These are phyloP conservation scores for Collybia nuda DNA, from an alignment of 768 basidiomycete species.

Conservation along the genomic window DNA sequence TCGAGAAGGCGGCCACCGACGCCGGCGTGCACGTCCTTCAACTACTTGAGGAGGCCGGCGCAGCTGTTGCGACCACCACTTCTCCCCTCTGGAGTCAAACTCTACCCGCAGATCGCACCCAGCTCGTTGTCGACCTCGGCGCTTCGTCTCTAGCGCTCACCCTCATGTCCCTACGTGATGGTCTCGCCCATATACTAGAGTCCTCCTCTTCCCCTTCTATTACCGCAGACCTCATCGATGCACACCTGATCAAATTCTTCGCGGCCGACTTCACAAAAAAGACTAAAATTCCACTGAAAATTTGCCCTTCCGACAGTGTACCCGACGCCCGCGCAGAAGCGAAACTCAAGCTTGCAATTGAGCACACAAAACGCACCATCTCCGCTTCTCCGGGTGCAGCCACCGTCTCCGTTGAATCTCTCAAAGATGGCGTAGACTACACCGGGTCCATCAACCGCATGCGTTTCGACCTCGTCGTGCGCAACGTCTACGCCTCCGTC, in stretches of 20 bases:
- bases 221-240: slow-evolving; percentile 75
- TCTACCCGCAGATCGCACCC: slow-evolving; percentile 63
- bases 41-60: slow-evolving; percentile 84
- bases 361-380: slow-evolving; percentile 92
- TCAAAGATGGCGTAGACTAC: slow-evolving; percentile 93
- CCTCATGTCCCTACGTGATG: slow-evolving; percentile 71
- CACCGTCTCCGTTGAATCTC: slow-evolving; percentile 88
- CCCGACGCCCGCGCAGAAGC: slow-evolving; percentile 85
- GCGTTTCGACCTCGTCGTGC: slow-evolving; percentile 63
- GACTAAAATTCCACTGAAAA: slow-evolving; percentile 71
- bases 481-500: slow-evolving; percentile 59
- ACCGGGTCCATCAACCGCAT: slow-evolving; percentile 55
- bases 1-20: slow-evolving; percentile 70
- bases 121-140: slow-evolving; percentile 82
- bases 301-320: slow-evolving; percentile 56
- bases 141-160: slow-evolving; percentile 68
- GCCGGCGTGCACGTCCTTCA: slow-evolving; percentile 87
- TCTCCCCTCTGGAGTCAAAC: slow-evolving; percentile 39
- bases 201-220: slow-evolving; percentile 45
- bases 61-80: slow-evolving; percentile 63
- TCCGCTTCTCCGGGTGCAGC: slow-evolving; percentile 86
- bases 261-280: slow-evolving; percentile 97
- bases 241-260: slow-evolving; percentile 86
- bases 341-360: slow-evolving; percentile 90
- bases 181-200: slow-evolving; percentile 67